Evolutionary conservation across 306 rosid genomes (phyloP).

Genomic region (Cicer chorassanicum): DNA sequence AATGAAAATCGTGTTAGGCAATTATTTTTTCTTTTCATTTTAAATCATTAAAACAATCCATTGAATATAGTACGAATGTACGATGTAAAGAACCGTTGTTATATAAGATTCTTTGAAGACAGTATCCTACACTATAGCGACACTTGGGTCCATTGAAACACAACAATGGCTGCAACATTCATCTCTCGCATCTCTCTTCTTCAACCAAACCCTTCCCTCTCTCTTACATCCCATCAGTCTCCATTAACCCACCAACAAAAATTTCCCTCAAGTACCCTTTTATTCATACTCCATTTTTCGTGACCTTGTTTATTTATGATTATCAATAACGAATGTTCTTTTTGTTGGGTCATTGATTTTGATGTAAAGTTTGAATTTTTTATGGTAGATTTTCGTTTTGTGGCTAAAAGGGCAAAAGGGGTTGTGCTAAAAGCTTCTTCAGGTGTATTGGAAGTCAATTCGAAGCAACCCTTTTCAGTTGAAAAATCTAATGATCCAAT

Average conservation of each 20-base stretch:
- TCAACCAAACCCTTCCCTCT: constrained; percentile 37
- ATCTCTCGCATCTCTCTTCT: constrained; percentile 23
- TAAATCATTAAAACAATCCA: too few species aligned
- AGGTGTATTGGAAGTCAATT: constrained; percentile 26
- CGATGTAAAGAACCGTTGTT: not conserved
- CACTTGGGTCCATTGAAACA: not conserved
- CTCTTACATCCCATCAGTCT: constrained; percentile 33
- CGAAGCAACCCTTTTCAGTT: constrained; percentile 22
- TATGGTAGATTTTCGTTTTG: constrained; percentile 34
- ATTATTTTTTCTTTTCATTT: too few species aligned
- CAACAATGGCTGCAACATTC: constrained; percentile 49
- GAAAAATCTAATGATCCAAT: constrained; percentile 45
- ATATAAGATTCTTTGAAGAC: not conserved
- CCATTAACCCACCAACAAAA: constrained; percentile 11
- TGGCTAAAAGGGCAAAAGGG: constrained; percentile 52
- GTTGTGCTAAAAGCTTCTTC: constrained; percentile 47
- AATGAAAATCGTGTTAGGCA: too few species aligned
- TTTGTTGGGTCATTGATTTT: not conserved
- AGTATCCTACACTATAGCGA: not conserved
- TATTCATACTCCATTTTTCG: not conserved
- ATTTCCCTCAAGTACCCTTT: not conserved
- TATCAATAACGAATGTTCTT: not conserved
- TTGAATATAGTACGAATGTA: too few species aligned
- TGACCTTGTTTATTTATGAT: not conserved
- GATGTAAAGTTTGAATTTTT: constrained; percentile 33